phyloP scores from a whole-genome alignment of 2,329 filamentous ascomycete species.

The Pseudonectria foliicola region DNA sequence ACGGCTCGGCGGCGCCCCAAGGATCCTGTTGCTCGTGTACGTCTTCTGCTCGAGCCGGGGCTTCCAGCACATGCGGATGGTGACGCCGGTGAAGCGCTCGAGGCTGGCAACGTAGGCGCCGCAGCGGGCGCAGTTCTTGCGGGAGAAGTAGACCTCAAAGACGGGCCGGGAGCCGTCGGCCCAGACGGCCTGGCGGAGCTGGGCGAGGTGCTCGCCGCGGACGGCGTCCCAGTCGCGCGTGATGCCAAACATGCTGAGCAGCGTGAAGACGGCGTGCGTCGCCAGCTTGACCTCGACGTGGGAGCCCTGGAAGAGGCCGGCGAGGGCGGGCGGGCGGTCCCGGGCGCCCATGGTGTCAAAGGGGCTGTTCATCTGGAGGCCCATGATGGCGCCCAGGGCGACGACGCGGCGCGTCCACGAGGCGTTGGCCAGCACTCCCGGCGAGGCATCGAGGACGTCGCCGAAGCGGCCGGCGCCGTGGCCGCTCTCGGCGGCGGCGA shows the following conservation, averaged over 20 bases:
- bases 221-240: slow-evolving; percentile 16
- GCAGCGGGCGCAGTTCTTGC: slow-evolving; percentile 26
- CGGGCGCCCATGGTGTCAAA: slow-evolving; percentile 18
- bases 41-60: slow-evolving; percentile 20
- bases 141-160: slow-evolving; percentile 30
- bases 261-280: slow-evolving; percentile 22
- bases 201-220: slow-evolving; percentile 11
- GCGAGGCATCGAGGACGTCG: slow-evolving; percentile 21
- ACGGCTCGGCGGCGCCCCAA: not conserved
- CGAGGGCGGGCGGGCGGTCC: not conserved
- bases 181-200: slow-evolving; percentile 18
- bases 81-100: slow-evolving; percentile 20
- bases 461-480: slow-evolving; percentile 23
- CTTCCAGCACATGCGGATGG: slow-evolving; percentile 21
- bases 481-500: slow-evolving; percentile 28
- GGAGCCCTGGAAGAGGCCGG: slow-evolving; percentile 25
- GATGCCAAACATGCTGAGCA: slow-evolving; percentile 22
- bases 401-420: slow-evolving; percentile 27
- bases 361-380: slow-evolving; percentile 20
- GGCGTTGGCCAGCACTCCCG: slow-evolving; percentile 21
- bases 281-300: slow-evolving; percentile 37
- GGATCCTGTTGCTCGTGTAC: slow-evolving; percentile 11
- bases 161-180: slow-evolving; percentile 19
- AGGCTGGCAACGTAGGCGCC: slow-evolving; percentile 19
- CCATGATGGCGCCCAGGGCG: slow-evolving; percentile 21